Percentiles rank a stretch among this genome's conserved stretches.
phyloP scores from a whole-genome alignment of 345 rosid genomes.

The Mercurialis annua region DNA sequence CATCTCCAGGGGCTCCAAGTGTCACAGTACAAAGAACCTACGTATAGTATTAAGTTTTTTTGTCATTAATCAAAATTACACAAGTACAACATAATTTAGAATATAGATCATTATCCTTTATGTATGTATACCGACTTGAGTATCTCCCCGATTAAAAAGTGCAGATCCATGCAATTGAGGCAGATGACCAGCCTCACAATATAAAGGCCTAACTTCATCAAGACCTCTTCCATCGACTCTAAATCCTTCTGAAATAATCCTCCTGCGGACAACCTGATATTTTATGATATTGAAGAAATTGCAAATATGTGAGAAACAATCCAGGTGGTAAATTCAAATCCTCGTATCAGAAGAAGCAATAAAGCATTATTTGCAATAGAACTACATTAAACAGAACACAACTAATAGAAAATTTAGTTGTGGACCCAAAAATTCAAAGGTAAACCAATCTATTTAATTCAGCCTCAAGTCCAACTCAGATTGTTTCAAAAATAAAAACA shows the following conservation, averaged over 20 bases:
- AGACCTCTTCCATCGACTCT: slow-evolving; percentile 90
- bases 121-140: slow-evolving; percentile 54
- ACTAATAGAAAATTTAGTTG: not conserved
- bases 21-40: slow-evolving; percentile 95
- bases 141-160: slow-evolving; percentile 90
- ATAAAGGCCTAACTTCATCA: slow-evolving; percentile 81
- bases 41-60: slow-evolving; percentile 14
- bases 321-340: not conserved
- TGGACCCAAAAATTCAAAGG: not conserved
- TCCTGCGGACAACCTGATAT: slow-evolving; percentile 78
- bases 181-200: slow-evolving; percentile 66
- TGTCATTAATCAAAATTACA: not conserved
- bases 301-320: slow-evolving; percentile 12
- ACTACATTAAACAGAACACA: too few species aligned
- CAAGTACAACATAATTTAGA: not conserved
- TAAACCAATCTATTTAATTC: not conserved
- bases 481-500: not conserved
- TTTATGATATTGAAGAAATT: slow-evolving; percentile 17
- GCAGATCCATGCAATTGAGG: slow-evolving; percentile 87
- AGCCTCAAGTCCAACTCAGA: not conserved
- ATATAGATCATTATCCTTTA: not conserved
- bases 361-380: not conserved
- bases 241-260: slow-evolving; percentile 74
- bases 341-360: not conserved
- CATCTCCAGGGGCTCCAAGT: slow-evolving; percentile 89